phyloP scores from a whole-genome alignment of 306 rosid species.

The Dalbergia cochinchinensis region DNA sequence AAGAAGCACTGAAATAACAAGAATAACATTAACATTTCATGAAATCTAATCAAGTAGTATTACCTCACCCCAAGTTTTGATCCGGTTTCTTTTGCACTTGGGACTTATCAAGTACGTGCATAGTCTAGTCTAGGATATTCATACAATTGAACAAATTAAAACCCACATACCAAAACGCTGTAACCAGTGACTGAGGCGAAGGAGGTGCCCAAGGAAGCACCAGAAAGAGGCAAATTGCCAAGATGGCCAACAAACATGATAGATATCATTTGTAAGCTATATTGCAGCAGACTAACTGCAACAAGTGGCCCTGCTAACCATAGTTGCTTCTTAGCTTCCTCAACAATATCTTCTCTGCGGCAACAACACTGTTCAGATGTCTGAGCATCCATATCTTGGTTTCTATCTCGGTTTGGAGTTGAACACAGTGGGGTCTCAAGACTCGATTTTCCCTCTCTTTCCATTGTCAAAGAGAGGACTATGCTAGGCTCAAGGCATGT shows the following conservation, averaged over 20 bases:
- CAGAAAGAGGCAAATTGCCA: slow-evolving; percentile 62
- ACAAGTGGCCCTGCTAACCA: slow-evolving; percentile 68
- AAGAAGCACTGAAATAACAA: slow-evolving; percentile 4
- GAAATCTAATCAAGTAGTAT: neutral
- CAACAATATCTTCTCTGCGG: slow-evolving; percentile 39
- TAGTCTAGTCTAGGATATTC: neutral
- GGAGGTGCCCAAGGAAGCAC: slow-evolving; percentile 65
- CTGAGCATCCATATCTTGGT: slow-evolving; percentile 19
- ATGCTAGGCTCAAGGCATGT: slow-evolving; percentile 1
- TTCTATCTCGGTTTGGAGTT: slow-evolving; percentile 21
- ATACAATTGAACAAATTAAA: neutral
- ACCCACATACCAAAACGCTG: slow-evolving; percentile 55
- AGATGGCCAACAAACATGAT: slow-evolving; percentile 70
- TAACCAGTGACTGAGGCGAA: slow-evolving; percentile 64
- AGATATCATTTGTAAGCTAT: slow-evolving; percentile 57
- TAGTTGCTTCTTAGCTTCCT: slow-evolving; percentile 59
- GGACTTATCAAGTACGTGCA: neutral
- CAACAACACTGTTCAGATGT: slow-evolving; percentile 26
- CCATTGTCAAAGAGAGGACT: slow-evolving; percentile 41
- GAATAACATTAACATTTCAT: neutral
- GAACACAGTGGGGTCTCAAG: slow-evolving; percentile 39
- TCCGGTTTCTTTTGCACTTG: slow-evolving; percentile 6
- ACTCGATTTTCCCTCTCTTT: slow-evolving; percentile 37
- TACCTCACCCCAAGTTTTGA: neutral
- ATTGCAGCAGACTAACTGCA: slow-evolving; percentile 58